A percentile compares a stretch with the other conserved stretches of the same genome.
phyloP scores from a whole-genome alignment of 805 yeast species.

The Priceomyces castillae region DNA sequence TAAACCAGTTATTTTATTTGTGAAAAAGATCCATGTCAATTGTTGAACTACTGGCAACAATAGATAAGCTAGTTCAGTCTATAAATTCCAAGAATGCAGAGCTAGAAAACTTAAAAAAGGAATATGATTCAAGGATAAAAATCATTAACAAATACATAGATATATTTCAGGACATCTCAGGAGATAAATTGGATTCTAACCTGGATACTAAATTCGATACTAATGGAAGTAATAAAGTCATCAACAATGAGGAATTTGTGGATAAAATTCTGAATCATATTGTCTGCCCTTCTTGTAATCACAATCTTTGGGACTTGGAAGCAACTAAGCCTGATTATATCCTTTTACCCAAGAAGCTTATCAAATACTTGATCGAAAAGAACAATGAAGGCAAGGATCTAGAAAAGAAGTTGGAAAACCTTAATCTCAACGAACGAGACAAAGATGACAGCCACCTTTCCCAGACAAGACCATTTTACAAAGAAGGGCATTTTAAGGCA shows the following conservation, averaged over 20 bases:
- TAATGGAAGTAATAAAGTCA: no score
- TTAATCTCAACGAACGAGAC: not conserved
- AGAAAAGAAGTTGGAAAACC: not conserved
- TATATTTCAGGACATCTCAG: constrained; percentile 3
- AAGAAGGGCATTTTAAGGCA: not conserved
- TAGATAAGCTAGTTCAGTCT: constrained; percentile 37
- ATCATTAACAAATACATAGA: constrained; percentile 24
- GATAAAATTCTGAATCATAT: constrained; percentile 13
- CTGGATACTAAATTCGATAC: not conserved
- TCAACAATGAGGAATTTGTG: constrained; percentile 13
- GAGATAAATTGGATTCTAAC: not conserved
- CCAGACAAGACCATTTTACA: not conserved
- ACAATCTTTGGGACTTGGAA: constrained; percentile 13
- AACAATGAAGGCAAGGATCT: not conserved
- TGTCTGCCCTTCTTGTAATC: constrained; percentile 25
- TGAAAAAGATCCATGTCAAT: constrained; percentile 25
- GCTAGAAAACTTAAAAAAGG: constrained; percentile 28
- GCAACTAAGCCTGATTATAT: constrained; percentile 18
- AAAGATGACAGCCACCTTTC: no score
- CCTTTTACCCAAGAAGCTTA: constrained; percentile 24
- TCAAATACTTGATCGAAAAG: not conserved
- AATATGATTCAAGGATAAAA: constrained; percentile 24
- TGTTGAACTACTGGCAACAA: constrained; percentile 33
- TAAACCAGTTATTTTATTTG: no score
- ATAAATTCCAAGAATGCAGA: constrained; percentile 38